Base-by-base conservation (phyloP, 306 rosid genomes). In the Chamaecrista fasciculata region DNA sequence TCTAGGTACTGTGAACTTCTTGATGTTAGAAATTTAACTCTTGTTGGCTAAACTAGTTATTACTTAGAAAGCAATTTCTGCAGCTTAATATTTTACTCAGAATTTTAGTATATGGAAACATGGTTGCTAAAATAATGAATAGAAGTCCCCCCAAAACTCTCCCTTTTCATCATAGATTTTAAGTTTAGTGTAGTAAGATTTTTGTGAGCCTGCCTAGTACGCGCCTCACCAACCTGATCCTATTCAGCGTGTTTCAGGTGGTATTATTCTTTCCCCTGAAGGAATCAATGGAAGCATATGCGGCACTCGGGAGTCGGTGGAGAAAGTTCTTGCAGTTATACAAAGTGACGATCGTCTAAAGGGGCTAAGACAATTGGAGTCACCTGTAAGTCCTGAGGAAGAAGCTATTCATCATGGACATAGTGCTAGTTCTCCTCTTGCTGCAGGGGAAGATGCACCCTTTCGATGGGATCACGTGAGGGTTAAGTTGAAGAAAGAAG, bases 381-480 rank as follows among this genome's bases (percentile, higher is more conserved):
- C 97, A 6, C 95, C 95, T 24, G 97, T 90, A 61, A 82, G 95
- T 78, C 96, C 96, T 11, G 98, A 90, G 87, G 94, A 93, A 34
- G 98, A 93, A 79, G 98, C 96, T 53, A 83, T 93, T 49, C 98
- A 90, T 76, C 91, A 86, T 64, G 96, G 97, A 11, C 98, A 90
- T 53, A 72, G 80, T 47, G 69, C 84, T 46, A 80, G 84, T 65
- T 86, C 97, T 70, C 98, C 98, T 76, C 97, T 90, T 74, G 94
- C 98, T 8, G 94, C 97, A 0, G 95, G 96, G 74, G 97, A 94
- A 70, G 97, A 90, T 67, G 84, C 76, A 2, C 98, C 98, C 55
- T 94, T 94, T 59, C 79, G 97, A 57, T 94, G 97, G 98, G 97
- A 94, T 74, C 96, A 94, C 73, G 97, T 94, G 80, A 85, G 98